Evolutionary conservation across 805 yeast species (phyloP), one percentile per base, ranked within the genome.

Genomic region (Tetrapisispora fleetii): DNA sequence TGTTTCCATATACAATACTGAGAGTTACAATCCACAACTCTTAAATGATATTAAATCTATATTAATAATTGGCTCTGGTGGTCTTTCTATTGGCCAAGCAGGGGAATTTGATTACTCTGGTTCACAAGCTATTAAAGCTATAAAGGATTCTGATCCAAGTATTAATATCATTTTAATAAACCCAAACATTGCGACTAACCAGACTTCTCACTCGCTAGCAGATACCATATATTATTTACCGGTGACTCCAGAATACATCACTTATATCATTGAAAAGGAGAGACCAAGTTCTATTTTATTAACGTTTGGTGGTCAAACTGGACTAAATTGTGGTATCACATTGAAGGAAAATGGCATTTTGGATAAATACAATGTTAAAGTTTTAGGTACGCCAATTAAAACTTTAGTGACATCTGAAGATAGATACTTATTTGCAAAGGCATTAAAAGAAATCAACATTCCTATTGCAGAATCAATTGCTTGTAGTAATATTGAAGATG

Each of bases 301-400:
- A 64, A 91, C 99, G 3, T 93, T 93, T 67, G 99, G 99, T 63
- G 99, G 99, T 57, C 99, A 93, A 74, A 93, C 99, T 33, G 99
- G 85, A 55, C 77, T 93, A 60, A 93, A 90, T 65, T 96, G 91
- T 52, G 98, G 98, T 71, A 95, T 93, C 46, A 84, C 88, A 62
- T 78, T 93, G 54, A 96, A 93, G 52, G 85, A 89, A 71, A 84
- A 86, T 89, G 98, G 97, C 55, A 87, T 88, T 50, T 83, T 95
- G 62, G 88, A 84, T 55, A 77, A 95, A 58, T 88, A 85, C 67
- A 85, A 85, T 55, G 89, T 93, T 63, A 90, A 89, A 72, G 99
- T 93, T 22, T 75, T 93, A 55, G 99, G 99, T 59, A 93, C 99
- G 50, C 99, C 98, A 50, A 93, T 93, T 67, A 80, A 85, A 66